phyloP scores from a whole-genome alignment of 306 rosid species.

The Vigna mungo region DNA sequence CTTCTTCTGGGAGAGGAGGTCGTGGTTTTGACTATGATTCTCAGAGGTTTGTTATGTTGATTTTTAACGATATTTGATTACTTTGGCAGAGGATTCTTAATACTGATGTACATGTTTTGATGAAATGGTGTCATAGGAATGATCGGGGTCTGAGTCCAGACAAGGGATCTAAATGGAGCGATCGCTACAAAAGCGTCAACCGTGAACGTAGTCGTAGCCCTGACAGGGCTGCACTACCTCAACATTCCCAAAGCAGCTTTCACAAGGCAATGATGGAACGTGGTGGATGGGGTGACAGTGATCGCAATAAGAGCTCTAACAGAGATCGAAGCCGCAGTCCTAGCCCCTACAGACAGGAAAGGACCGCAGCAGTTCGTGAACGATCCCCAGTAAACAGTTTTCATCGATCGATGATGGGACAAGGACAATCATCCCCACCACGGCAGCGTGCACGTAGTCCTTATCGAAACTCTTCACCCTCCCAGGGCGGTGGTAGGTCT shows the following conservation, averaged over 20 bases:
- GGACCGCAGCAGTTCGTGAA: constrained; percentile 47
- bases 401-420: constrained; percentile 69
- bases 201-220: constrained; percentile 81
- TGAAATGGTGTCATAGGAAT: constrained; percentile 56
- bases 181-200: constrained; percentile 48
- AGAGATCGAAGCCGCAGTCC: constrained; percentile 69
- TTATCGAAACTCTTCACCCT: too few species aligned
- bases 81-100: not conserved
- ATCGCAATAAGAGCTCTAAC: constrained; percentile 51
- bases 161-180: constrained; percentile 63
- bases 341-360: constrained; percentile 53
- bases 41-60: constrained; percentile 61
- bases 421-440: constrained; percentile 46
- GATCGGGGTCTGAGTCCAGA: constrained; percentile 77
- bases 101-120: not conserved
- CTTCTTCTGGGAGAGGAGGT: constrained; percentile 66
- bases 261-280: constrained; percentile 78
- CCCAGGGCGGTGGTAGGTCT: not conserved
- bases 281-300: constrained; percentile 52
- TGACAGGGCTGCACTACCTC: constrained; percentile 50
- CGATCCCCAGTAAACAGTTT: constrained; percentile 64
- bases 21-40: constrained; percentile 66
- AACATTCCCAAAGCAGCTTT: constrained; percentile 62
- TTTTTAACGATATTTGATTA: not conserved
- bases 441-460: constrained; percentile 3